A percentile compares a stretch with the other conserved stretches of the same genome.
These are phyloP conservation scores for Pseudoturritis turrita DNA, from an alignment of 345 rosid species.

Conservation along the genomic window DNA sequence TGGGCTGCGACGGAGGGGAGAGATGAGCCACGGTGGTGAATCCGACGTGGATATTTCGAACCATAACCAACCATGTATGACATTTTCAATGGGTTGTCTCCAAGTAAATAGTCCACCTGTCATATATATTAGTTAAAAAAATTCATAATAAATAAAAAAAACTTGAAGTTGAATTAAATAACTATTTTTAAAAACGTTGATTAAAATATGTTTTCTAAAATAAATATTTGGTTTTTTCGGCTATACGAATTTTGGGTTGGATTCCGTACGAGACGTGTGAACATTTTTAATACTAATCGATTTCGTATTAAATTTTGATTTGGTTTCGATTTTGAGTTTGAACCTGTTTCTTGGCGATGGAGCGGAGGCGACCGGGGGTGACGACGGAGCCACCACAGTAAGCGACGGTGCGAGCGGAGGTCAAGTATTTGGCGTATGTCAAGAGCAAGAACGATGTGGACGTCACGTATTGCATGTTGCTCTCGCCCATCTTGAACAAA, in stretches of 20 bases:
- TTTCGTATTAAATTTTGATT: neutral
- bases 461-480: slow-evolving; percentile 60
- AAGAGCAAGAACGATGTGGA: slow-evolving; percentile 50
- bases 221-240: too few relatives aligned
- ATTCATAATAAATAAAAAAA: too few relatives aligned
- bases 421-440: slow-evolving; percentile 49
- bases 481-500: slow-evolving; percentile 41
- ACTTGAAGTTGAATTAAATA: too few relatives aligned
- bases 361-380: slow-evolving; percentile 37
- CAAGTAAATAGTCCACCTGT: slow-evolving; percentile 92
- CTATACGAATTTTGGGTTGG: too few relatives aligned
- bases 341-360: slow-evolving; percentile 47
- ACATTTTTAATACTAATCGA: too few relatives aligned
- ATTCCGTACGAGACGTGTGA: too few relatives aligned
- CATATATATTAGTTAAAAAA: neutral
- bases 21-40: slow-evolving; percentile 96
- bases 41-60: slow-evolving; percentile 64
- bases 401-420: slow-evolving; percentile 35
- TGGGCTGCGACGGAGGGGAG: slow-evolving; percentile 63
- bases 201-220: too few relatives aligned
- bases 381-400: slow-evolving; percentile 42
- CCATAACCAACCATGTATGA: slow-evolving; percentile 98
- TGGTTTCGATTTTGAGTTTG: neutral
- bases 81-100: slow-evolving; percentile 77
- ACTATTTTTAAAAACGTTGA: too few relatives aligned